A percentile compares a stretch with the other conserved stretches of the same genome.
phyloP scores from a whole-genome alignment of 2,329 filamentous ascomycete genomes.

The Exophiala xenobiotica region DNA sequence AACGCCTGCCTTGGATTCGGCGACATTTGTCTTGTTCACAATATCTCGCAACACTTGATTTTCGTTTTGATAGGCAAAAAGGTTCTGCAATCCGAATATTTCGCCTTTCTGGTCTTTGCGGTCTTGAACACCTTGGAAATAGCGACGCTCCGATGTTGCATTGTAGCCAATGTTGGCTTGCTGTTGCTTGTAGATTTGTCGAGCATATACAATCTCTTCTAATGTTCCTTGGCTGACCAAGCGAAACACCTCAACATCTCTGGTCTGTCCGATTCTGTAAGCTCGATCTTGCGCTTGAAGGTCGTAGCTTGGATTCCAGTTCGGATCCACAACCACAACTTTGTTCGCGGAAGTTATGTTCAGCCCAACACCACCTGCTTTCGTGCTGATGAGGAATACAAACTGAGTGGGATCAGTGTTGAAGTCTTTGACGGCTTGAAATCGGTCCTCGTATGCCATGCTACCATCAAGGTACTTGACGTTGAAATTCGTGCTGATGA shows the following conservation, averaged over 20 bases:
- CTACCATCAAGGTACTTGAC: slow-evolving; percentile 87
- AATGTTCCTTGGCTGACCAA: slow-evolving; percentile 89
- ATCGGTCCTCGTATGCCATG: slow-evolving; percentile 78
- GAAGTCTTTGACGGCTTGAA: slow-evolving; percentile 82
- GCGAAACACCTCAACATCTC: slow-evolving; percentile 93
- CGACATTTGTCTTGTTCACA: slow-evolving; percentile 96
- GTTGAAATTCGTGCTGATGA: slow-evolving; percentile 84
- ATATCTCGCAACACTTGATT: slow-evolving; percentile 87
- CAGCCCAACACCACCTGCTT: slow-evolving; percentile 86
- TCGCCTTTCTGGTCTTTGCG: slow-evolving; percentile 81
- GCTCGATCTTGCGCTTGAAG: slow-evolving; percentile 94
- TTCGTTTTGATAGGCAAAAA: slow-evolving; percentile 73
- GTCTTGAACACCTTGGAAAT: slow-evolving; percentile 93
- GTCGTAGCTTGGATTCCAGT: slow-evolving; percentile 96
- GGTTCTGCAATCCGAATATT: slow-evolving; percentile 85
- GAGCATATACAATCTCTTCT: slow-evolving; percentile 94
- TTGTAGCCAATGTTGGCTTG: slow-evolving; percentile 97
- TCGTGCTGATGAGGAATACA: slow-evolving; percentile 92
- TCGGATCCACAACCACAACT: slow-evolving; percentile 93
- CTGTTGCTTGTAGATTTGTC: slow-evolving; percentile 98
- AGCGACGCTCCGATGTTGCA: slow-evolving; percentile 85
- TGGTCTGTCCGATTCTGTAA: slow-evolving; percentile 88
- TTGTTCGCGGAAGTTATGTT: slow-evolving; percentile 99
- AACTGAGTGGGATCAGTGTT: slow-evolving; percentile 85
- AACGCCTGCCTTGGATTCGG: slow-evolving; percentile 84